Evolutionary conservation across 208 protist species (phyloP).

Genomic region (Herpetomonas tarakana): DNA sequence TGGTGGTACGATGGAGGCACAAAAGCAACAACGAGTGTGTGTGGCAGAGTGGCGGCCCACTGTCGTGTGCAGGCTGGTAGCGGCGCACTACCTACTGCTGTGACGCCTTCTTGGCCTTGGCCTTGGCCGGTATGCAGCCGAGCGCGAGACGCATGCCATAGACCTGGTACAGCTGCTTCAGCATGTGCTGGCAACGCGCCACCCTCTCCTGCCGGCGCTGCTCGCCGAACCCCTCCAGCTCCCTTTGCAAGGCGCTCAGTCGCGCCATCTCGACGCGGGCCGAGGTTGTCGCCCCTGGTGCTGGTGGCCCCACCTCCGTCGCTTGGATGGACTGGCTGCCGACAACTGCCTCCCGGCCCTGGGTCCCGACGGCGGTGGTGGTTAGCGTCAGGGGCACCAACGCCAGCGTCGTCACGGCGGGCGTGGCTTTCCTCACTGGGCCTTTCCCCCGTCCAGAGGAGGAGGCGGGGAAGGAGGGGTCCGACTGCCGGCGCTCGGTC

Average conservation of each 20-base stretch:
- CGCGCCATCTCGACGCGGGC: constrained; percentile 50
- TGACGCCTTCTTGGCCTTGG: too few species aligned
- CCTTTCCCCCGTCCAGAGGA: background rate
- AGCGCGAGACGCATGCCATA: constrained; percentile 25
- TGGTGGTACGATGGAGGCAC: too few species aligned
- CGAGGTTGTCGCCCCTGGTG: constrained; percentile 52
- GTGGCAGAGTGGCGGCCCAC: too few species aligned
- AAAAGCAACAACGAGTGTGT: too few species aligned
- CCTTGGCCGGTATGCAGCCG: constrained; percentile 5
- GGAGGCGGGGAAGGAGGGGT: background rate
- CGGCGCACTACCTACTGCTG: too few species aligned
- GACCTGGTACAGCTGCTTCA: constrained; percentile 18
- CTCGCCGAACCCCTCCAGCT: constrained; percentile 9
- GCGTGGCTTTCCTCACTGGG: background rate
- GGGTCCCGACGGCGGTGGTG: constrained; percentile 14
- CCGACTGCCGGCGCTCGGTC: background rate
- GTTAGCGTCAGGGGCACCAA: constrained; percentile 24
- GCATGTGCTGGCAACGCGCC: background rate
- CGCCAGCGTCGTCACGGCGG: background rate
- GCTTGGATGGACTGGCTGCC: constrained; percentile 27
- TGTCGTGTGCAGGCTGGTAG: too few species aligned
- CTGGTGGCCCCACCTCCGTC: constrained; percentile 49
- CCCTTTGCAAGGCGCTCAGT: constrained; percentile 17
- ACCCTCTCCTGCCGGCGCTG: background rate
- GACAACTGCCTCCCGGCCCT: constrained; percentile 12